Conservation (phyloP, 257 asterid species). For the Jasminum sambac region DNA sequence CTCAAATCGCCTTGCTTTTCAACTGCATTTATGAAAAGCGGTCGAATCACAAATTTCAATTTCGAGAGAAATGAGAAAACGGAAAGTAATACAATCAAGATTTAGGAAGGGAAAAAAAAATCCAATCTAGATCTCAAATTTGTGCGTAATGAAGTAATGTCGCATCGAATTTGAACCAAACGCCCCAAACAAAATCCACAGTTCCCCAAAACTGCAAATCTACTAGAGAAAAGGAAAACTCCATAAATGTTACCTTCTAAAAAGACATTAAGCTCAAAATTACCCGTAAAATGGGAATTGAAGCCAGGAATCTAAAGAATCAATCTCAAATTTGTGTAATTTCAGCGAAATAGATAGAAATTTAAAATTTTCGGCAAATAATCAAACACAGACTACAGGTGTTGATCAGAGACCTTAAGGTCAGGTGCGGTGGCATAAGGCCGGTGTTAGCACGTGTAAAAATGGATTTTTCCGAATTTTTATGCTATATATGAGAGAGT, state of each 20-base stretch:
- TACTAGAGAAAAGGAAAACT: neutral
- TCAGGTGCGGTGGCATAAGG: slow-evolving; percentile 22
- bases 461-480: too few relatives aligned
- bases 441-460: too few relatives aligned
- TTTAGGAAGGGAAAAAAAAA: neutral
- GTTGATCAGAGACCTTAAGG: slow-evolving; percentile 19
- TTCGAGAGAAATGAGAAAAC: neutral
- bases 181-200: neutral
- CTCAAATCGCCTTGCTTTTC: slow-evolving; percentile 5
- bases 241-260: slow-evolving; percentile 27
- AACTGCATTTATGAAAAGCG: slow-evolving; percentile 1
- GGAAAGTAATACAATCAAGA: slow-evolving; percentile 3
- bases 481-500: too few relatives aligned
- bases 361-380: neutral
- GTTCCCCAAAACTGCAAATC: slow-evolving; percentile 11
- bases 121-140: neutral
- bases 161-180: neutral
- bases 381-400: neutral
- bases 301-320: slow-evolving; percentile 7
- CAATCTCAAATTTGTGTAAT: slow-evolving; percentile 18
- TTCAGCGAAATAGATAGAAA: slow-evolving; percentile 19
- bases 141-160: neutral
- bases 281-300: slow-evolving; percentile 23
- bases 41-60: neutral
- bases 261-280: slow-evolving; percentile 3